These are phyloP conservation scores for Termitomyces sp. DNA, from an alignment of 768 basidiomycete genomes.

Conservation along the genomic window DNA sequence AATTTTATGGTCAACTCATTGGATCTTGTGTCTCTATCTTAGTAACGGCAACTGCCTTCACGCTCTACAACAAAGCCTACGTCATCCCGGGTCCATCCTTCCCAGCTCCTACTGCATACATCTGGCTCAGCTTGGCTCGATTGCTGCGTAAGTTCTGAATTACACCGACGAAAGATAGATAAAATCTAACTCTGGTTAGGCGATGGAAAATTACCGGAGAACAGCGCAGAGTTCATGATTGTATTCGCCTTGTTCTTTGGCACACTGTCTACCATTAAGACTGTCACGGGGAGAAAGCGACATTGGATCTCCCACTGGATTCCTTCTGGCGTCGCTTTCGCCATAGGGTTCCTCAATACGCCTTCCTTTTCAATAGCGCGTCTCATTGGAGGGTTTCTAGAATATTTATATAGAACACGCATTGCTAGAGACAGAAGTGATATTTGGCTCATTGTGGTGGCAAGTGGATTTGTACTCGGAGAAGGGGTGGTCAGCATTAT, in stretches of 20 bases:
- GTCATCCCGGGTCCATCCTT: constrained; percentile 92
- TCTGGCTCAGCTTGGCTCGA: constrained; percentile 82
- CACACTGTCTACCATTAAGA: constrained; percentile 62
- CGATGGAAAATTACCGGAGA: constrained; percentile 78
- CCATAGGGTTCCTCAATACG: constrained; percentile 93
- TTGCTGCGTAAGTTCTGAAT: constrained; percentile 56
- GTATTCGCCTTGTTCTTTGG: constrained; percentile 72
- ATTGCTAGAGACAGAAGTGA: constrained; percentile 51
- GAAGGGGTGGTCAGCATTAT: constrained; percentile 90
- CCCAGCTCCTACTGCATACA: constrained; percentile 92
- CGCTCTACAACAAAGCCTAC: constrained; percentile 84
- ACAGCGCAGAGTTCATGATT: constrained; percentile 76
- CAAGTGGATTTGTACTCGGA: constrained; percentile 93
- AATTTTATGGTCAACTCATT: constrained; percentile 92
- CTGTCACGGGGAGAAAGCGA: constrained; percentile 46
- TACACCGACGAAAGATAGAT: background rate
- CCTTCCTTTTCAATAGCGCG: constrained; percentile 93
- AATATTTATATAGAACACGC: constrained; percentile 61
- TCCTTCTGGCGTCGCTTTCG: constrained; percentile 92
- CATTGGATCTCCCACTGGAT: constrained; percentile 69
- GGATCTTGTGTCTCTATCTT: constrained; percentile 87
- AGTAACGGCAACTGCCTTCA: constrained; percentile 85
- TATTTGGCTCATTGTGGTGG: constrained; percentile 80
- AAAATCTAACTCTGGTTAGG: constrained; percentile 40
- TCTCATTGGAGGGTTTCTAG: constrained; percentile 81